Conservation (phyloP, 768 basidiomycete genomes). For the Lactarius hengduanensis region DNA sequence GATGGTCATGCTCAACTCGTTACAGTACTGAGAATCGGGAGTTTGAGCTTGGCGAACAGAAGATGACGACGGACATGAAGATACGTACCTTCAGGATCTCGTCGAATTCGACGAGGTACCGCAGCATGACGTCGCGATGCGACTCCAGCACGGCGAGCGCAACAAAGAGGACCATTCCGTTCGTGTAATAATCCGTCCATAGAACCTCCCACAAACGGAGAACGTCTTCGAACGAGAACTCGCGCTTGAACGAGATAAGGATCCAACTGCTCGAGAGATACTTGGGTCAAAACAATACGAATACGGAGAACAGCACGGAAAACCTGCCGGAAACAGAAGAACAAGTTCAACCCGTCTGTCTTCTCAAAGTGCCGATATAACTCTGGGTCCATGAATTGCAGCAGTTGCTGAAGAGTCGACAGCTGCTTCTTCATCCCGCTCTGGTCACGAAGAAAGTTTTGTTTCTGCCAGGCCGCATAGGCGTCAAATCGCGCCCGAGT, state of each 20-base stretch:
- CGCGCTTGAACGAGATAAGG: conserved; percentile 92
- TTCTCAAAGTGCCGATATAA: conserved; percentile 90
- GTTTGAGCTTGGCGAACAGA: neutral
- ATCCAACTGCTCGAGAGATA: conserved; percentile 61
- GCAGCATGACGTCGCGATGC: conserved; percentile 91
- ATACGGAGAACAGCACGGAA: neutral
- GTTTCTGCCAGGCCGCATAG: conserved; percentile 54
- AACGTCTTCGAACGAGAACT: conserved; percentile 91
- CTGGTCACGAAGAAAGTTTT: conserved; percentile 94
- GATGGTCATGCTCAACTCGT: conserved; percentile 94
- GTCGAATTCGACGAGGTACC: conserved; percentile 95
- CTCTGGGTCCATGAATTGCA: conserved; percentile 94
- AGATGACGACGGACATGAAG: neutral
- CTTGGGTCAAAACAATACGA: neutral
- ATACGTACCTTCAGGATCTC: conserved; percentile 65
- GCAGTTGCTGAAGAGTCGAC: conserved; percentile 83
- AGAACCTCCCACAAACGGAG: conserved; percentile 90
- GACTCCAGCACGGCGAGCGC: conserved; percentile 93
- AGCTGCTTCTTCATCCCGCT: conserved; percentile 97
- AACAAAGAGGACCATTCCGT: conserved; percentile 86
- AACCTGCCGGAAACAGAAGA: conserved; percentile 94
- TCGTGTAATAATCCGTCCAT: conserved; percentile 90
- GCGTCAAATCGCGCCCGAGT: neutral
- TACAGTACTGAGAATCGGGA: conserved; percentile 63
- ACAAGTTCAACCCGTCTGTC: conserved; percentile 85